phyloP scores from a whole-genome alignment of 805 yeast genomes.

The Metschnikowia drakensbergensis region DNA sequence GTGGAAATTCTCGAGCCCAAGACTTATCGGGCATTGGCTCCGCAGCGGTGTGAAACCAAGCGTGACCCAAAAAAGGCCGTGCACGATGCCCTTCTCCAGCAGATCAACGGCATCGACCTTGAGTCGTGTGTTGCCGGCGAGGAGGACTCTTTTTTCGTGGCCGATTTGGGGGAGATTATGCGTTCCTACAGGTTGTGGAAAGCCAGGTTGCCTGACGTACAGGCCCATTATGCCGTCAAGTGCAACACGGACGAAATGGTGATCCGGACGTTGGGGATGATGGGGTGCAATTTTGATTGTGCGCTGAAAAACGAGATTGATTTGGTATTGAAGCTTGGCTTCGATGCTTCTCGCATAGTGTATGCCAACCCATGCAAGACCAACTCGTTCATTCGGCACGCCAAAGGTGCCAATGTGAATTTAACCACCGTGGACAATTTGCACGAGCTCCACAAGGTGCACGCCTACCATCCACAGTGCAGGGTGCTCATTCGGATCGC shows the following conservation, averaged over 20 bases:
- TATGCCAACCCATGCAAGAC: constrained; percentile 95
- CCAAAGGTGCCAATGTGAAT: constrained; percentile 51
- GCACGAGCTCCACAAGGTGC: constrained; percentile 77
- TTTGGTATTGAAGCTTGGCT: constrained; percentile 56
- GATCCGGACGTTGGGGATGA: constrained; percentile 49
- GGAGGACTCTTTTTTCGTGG: constrained; percentile 83
- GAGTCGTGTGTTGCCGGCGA: constrained; percentile 67
- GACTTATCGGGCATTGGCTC: not conserved
- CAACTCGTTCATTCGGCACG: constrained; percentile 73
- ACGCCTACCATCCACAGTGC: constrained; percentile 63
- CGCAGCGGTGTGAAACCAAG: not conserved
- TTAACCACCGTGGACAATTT: constrained; percentile 87
- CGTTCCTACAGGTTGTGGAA: constrained; percentile 65
- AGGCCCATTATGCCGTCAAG: constrained; percentile 92
- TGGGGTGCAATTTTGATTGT: constrained; percentile 86
- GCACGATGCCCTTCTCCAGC: constrained; percentile 36
- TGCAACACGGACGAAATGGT: constrained; percentile 76
- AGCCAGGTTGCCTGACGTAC: constrained; percentile 60
- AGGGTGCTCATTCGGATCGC: constrained; percentile 72
- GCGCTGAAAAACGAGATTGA: constrained; percentile 87
- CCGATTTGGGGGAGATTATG: constrained; percentile 73
- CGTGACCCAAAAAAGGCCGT: constrained; percentile 21
- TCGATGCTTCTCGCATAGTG: constrained; percentile 62
- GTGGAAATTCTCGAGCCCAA: not conserved
- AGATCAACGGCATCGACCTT: constrained; percentile 45